Percentiles rank a stretch among this genome's conserved stretches.
phyloP scores from a whole-genome alignment of 2,329 filamentous ascomycete species.

The Volutella citrinella region DNA sequence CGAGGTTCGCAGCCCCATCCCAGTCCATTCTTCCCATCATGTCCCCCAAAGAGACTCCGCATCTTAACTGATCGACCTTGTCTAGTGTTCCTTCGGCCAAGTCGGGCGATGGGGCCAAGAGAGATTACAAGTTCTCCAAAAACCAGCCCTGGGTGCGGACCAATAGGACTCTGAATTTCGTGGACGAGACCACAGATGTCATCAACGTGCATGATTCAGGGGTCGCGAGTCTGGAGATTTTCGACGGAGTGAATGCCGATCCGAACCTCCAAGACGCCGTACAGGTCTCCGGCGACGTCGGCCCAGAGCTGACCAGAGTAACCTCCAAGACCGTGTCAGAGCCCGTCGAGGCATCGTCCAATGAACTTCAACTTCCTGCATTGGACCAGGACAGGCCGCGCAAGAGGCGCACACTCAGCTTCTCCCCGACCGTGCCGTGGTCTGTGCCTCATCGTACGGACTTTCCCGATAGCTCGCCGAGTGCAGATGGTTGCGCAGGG shows the following conservation, averaged over 20 bases:
- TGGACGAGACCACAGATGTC: slow-evolving; percentile 28
- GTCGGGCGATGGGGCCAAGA: slow-evolving; percentile 13
- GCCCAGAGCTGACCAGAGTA: too few relatives aligned
- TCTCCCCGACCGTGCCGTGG: too few relatives aligned
- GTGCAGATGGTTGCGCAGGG: too few relatives aligned
- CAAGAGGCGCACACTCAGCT: too few relatives aligned
- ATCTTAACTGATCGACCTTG: too few relatives aligned
- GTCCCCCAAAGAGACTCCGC: slow-evolving; percentile 4
- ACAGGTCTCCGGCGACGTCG: slow-evolving; percentile 8
- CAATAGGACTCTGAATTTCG: slow-evolving; percentile 23
- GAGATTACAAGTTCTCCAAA: slow-evolving; percentile 21
- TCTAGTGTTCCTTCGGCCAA: slow-evolving; percentile 20
- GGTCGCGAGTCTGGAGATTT: slow-evolving; percentile 12
- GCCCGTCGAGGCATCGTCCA: too few relatives aligned
- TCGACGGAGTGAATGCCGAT: slow-evolving; percentile 6
- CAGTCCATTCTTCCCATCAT: background rate
- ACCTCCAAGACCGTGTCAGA: too few relatives aligned
- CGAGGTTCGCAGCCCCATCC: slow-evolving; percentile 14
- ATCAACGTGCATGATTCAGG: slow-evolving; percentile 24
- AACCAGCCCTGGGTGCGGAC: slow-evolving; percentile 27
- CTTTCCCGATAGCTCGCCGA: too few relatives aligned
- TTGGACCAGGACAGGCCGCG: too few relatives aligned
- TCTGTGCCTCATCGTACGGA: too few relatives aligned
- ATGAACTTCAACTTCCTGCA: too few relatives aligned
- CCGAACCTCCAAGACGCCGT: slow-evolving; percentile 5